Conservation (phyloP, 1,284 basidiomycete species). For the Vanrija sp. region DNA sequence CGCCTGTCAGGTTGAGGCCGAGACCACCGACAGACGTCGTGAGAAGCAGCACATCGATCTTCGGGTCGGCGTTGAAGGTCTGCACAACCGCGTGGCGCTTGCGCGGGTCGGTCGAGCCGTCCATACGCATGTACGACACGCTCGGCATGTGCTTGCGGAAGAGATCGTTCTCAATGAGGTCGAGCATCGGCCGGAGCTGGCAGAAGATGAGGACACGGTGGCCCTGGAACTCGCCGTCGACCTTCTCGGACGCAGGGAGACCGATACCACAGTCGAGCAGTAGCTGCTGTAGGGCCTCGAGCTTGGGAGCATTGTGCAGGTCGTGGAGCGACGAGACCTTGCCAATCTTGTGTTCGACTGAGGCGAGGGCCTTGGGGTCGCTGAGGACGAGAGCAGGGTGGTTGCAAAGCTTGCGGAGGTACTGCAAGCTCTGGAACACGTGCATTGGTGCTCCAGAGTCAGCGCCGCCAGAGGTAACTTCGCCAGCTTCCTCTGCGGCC, state of each 20-base stretch:
- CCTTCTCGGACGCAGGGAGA: constrained; percentile 48
- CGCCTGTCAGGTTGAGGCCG: constrained; percentile 92
- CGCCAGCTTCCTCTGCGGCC: constrained; percentile 63
- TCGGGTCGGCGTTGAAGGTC: constrained; percentile 96
- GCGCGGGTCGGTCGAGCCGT: constrained; percentile 80
- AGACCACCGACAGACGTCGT: constrained; percentile 97
- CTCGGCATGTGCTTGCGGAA: constrained; percentile 90
- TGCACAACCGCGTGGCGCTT: constrained; percentile 95
- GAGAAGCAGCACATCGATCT: constrained; percentile 91
- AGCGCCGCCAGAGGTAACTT: constrained; percentile 54
- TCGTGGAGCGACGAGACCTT: constrained; percentile 58
- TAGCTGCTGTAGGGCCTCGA: constrained; percentile 88
- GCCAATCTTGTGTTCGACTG: constrained; percentile 60
- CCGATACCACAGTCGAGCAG: constrained; percentile 94
- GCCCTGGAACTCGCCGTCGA: constrained; percentile 52
- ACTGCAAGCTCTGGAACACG: constrained; percentile 94
- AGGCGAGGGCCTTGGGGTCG: constrained; percentile 58
- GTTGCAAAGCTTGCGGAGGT: constrained; percentile 95
- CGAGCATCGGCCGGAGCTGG: constrained; percentile 98
- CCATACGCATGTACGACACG: constrained; percentile 96
- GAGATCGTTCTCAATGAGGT: constrained; percentile 91
- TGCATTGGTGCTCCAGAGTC: constrained; percentile 64
- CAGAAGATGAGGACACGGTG: constrained; percentile 99
- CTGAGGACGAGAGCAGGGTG: constrained; percentile 89
- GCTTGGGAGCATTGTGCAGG: constrained; percentile 87